Evolutionary conservation across 2,329 filamentous ascomycete species (phyloP), one percentile per base, ranked within the genome.

Genomic region (Gnomoniopsis sp.): DNA sequence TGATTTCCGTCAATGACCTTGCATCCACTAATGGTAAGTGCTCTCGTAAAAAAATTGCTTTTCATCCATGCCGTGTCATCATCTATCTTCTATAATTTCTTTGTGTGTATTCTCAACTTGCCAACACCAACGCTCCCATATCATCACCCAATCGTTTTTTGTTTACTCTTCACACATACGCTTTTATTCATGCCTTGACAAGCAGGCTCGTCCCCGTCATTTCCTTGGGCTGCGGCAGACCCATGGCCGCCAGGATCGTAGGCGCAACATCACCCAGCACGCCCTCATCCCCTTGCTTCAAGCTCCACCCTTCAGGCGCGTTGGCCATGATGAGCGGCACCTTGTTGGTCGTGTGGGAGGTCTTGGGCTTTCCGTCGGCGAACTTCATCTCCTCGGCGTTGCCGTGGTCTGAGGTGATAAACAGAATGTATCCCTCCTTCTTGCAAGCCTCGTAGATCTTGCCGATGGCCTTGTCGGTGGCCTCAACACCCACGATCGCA

Each of bases 351-450:
- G 95, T 99, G 82, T 99, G 95, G 53, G 90, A 93, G 10, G 95
- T 99, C 86, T 99, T 99, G 68, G 95, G 95, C 72, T 91, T 96
- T 73, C 93, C 92, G 73, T 97, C 90, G 67, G 90, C 80, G 72
- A 92, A 98, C 77, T 98, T 89, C 95, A 99, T 99, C 81, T 99
- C 95, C 80, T 99, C 95, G 58, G 95, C 95, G 71, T 99, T 99
- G 70, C 93, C 95, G 77, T 99, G 95, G 75, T 99, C 95, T 33
- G 93, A 83, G 6, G 95, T 99, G 74, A 99, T 89, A 79, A 98
- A 98, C 48, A 99, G 86, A 59, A 95, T 81, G 74, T 99, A 99
- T 64, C 88, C 89, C 72, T 93, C 84, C 81, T 95, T 88, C 84
- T 96, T 96, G 84, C 93, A 98, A 53, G 87, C 88, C 70, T 98